Conservation (phyloP, 2,329 filamentous ascomycete species). For the Ramularia endophylla region DNA sequence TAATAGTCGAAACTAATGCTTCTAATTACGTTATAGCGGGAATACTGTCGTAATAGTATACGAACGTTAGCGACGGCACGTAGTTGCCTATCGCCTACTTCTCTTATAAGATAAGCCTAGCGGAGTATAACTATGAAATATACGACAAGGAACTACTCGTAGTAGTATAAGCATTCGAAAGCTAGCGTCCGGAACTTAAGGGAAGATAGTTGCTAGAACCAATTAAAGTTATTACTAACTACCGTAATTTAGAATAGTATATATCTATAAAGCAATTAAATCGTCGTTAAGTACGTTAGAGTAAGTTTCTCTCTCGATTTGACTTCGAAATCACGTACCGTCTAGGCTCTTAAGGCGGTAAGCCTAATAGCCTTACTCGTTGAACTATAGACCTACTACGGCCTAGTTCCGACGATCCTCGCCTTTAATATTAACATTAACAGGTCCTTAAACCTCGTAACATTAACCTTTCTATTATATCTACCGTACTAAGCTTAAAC, state of each 20-base stretch:
- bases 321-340: conserved; percentile 26
- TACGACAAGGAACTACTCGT: conserved; percentile 27
- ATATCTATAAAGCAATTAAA: conserved; percentile 28
- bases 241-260: conserved; percentile 30
- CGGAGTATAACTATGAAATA: no score
- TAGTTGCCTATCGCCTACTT: no score
- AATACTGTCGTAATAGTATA: conserved; percentile 2
- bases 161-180: conserved; percentile 26
- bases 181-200: conserved; percentile 24
- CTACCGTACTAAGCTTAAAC: no score
- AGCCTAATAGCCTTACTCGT: conserved; percentile 15
- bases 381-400: conserved; percentile 2
- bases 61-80: no score
- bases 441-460: conserved; percentile 1
- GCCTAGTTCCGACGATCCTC: not conserved
- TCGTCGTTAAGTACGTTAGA: conserved; percentile 23
- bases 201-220: not conserved
- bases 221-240: conserved; percentile 24
- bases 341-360: conserved; percentile 15
- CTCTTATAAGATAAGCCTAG: no score
- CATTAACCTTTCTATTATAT: no score
- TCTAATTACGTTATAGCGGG: not conserved
- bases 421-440: no score
- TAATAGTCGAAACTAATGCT: conserved; percentile 1
- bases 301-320: conserved; percentile 20